Conservation (phyloP, 257 asterid genomes). For the Solanum piurae region DNA sequence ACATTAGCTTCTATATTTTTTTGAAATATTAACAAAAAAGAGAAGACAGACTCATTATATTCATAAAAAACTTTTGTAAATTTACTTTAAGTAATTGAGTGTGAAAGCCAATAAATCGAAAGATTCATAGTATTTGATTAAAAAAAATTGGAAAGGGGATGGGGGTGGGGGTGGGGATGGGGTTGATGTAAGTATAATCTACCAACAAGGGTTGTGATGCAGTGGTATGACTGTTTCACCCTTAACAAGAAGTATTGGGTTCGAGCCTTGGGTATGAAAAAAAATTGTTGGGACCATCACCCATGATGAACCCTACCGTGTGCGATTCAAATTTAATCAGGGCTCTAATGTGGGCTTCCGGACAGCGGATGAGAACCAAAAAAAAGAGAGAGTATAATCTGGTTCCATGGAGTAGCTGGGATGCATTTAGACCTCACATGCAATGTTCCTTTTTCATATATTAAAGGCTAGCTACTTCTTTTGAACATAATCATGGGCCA, state of each 20-base stretch:
- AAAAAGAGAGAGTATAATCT: neutral
- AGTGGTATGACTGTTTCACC: no score
- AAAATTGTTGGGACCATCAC: no score
- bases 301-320: no score
- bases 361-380: no score
- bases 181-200: neutral
- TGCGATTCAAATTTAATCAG: no score
- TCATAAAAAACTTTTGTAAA: neutral
- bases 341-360: no score
- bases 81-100: neutral
- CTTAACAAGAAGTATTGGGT: no score
- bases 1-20: neutral
- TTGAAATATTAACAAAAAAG: neutral
- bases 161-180: no score
- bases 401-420: neutral
- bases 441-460: neutral
- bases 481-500: neutral
- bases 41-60: neutral
- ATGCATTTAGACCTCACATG: constrained; percentile 4
- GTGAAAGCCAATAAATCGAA: neutral
- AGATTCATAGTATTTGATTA: neutral
- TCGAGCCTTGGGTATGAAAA: no score
- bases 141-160: no score
- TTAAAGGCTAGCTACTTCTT: neutral
- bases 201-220: no score